Evolutionary conservation across 2,329 filamentous ascomycete species (phyloP), one percentile per base, ranked within the genome.

Genomic region (Sphaerostilbella broomeana): DNA sequence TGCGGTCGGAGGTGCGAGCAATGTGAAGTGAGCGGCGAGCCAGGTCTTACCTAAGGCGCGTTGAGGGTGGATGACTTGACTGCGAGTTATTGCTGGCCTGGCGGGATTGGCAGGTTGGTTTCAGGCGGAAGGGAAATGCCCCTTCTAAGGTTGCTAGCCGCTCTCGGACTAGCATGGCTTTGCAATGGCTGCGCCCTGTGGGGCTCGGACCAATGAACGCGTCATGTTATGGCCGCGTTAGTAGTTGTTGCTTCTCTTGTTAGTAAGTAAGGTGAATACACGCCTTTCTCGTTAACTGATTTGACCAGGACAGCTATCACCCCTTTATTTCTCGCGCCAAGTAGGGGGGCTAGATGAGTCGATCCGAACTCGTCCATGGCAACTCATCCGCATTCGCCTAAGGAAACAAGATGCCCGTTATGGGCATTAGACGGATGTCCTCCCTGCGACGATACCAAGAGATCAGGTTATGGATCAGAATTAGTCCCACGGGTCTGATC

Each of bases 41-140:
- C 40, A 47, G 47, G 47, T 55, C 55, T 59, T 59, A 59, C 57
- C 55, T 57, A 57, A 58, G 52, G 51, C 44, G 46, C 47, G 49
- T 52, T 49, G 47, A 48, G 50, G n/a, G 45, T 45, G 47, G 48
- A 53, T 54, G 44, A 54, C 52, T 52, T 54, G 44, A 54, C 52
- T 52, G 52, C 49, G 43, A 52, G 39, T 48, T 46, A n/a, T 46
- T 54, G 47, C 48, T 36, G 33, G 38, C 54, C 38, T 52, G 45
- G 56, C 52, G 51, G 52, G 49, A 51, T 52, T 57, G 48, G 55
- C 49, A 43, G 40, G 30, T 57, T 51, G 49, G 54, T 56, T 54
- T 56, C 53, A 53, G 52, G 48, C 45, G 32, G 38, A 34, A 46
- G 47, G 49, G 51, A 57, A 55, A 52, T 55, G 53, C 49, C 41